These are phyloP conservation scores for Citrus sinensis DNA, from an alignment of 345 rosid genomes.

Conservation along the genomic window DVS_A1.0 CM039162.1:6168501-6169000, in stretches of 20 bases:
- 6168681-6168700: background rate
- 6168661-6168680: background rate
- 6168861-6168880: constrained; percentile 78
- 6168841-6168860: constrained; percentile 65
- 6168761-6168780: background rate
- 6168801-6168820: background rate
- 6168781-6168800: background rate
- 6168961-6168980: constrained; percentile 15
- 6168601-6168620: background rate
- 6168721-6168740: background rate
- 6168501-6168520: background rate
- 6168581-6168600: background rate
- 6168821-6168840: constrained; percentile 5
- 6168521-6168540: background rate
- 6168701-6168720: background rate
- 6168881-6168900: constrained; percentile 86
- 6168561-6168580: background rate
- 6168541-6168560: background rate
- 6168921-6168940: background rate
- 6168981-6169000: constrained; percentile 78
- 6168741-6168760: background rate
- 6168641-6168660: background rate
- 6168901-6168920: constrained; percentile 56
- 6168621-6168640: background rate
- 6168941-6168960: background rate